Percentiles rank a stretch among this genome's conserved stretches.
Evolutionary conservation across 148 eudicot genomes (phyloP).

Genomic region (Suaeda aralocaspica): DNA sequence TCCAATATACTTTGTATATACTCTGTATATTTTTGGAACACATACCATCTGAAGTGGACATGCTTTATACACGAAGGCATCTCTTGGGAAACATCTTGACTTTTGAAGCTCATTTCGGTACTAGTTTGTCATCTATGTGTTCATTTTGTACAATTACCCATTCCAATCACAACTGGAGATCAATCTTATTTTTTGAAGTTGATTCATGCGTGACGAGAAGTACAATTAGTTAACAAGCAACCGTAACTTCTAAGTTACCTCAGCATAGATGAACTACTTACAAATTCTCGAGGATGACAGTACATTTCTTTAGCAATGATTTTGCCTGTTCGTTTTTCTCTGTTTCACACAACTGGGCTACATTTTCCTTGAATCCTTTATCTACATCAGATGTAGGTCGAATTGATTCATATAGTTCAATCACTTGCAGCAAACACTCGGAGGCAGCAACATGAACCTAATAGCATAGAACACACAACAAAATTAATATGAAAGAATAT

Average conservation of each 20-base stretch:
- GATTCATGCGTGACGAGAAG: no score
- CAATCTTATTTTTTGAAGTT: not conserved
- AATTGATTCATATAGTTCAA: conserved; percentile 35
- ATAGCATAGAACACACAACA: not conserved
- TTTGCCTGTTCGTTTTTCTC: conserved; percentile 87
- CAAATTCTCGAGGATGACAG: conserved; percentile 47
- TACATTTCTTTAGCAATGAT: conserved; percentile 57
- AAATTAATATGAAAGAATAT: not conserved
- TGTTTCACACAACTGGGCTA: conserved; percentile 43
- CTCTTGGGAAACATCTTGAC: no score
- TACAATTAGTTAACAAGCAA: not conserved
- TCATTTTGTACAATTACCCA: not conserved
- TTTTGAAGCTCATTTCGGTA: no score
- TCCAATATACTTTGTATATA: no score
- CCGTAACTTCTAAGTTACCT: not conserved
- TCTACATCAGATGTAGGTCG: conserved; percentile 35
- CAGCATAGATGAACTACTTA: conserved; percentile 11
- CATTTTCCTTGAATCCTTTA: conserved; percentile 46
- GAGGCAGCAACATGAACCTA: conserved; percentile 77
- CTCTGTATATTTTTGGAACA: no score
- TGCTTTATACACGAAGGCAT: no score
- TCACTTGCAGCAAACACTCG: conserved; percentile 68
- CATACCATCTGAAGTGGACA: no score
- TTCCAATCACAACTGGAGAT: not conserved
- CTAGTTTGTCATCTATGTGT: no score